Conservation (phyloP, 257 asterid genomes). For the Vinca minor region DNA sequence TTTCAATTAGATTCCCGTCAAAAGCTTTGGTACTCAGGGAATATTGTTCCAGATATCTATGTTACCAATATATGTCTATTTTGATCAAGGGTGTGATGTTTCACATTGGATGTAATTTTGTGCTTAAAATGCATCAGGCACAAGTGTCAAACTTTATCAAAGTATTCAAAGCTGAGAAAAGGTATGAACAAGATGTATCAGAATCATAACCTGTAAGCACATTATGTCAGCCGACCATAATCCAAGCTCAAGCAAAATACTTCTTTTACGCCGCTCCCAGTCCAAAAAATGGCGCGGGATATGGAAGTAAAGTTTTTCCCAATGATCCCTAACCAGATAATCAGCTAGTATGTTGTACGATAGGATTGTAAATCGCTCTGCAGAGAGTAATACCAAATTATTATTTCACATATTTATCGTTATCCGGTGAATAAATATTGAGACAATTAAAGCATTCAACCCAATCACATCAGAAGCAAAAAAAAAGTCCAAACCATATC, state of each 20-base stretch:
- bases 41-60: not conserved
- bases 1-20: not conserved
- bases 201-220: slow-evolving; percentile 67
- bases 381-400: slow-evolving; percentile 20
- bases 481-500: not conserved
- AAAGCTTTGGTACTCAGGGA: not conserved
- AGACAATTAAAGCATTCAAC: not conserved
- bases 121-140: not conserved
- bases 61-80: not conserved
- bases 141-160: not conserved
- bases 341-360: slow-evolving; percentile 93
- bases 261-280: slow-evolving; percentile 89
- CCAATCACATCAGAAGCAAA: slow-evolving; percentile 6
- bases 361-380: slow-evolving; percentile 77
- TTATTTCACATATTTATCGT: slow-evolving; percentile 9
- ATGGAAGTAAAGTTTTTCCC: slow-evolving; percentile 65
- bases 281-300: slow-evolving; percentile 67
- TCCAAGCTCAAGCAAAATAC: slow-evolving; percentile 79
- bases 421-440: not conserved
- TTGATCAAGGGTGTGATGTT: not conserved
- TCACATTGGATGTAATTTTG: not conserved
- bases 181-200: not conserved
- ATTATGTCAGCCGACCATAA: slow-evolving; percentile 95
- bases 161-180: not conserved
- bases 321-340: slow-evolving; percentile 63